phyloP scores from a whole-genome alignment of 257 asterid genomes.

The Solanum ahanhuiri region DNA sequence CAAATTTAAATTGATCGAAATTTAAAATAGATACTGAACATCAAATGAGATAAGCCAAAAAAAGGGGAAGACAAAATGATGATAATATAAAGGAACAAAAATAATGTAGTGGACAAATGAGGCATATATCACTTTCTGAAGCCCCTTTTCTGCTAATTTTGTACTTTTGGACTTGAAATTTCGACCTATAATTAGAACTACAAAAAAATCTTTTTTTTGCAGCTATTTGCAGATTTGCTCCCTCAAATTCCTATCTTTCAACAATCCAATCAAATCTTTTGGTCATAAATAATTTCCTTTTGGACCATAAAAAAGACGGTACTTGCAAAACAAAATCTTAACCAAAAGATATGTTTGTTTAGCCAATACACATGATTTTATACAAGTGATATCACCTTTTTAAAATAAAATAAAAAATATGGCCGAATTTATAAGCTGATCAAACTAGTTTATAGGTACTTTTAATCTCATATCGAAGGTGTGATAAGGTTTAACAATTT shows the following conservation, averaged over 20 bases:
- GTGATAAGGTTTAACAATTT: too few species aligned
- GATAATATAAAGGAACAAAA: background rate
- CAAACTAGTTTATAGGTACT: background rate
- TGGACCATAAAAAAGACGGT: background rate
- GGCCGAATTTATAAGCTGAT: too few species aligned
- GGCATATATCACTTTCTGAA: background rate
- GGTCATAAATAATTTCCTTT: background rate
- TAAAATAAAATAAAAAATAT: too few species aligned
- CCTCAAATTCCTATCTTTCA: background rate
- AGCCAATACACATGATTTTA: background rate
- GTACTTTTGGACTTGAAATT: background rate
- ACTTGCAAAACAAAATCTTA: background rate
- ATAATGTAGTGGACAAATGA: background rate
- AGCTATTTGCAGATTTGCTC: background rate
- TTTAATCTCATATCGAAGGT: too few species aligned
- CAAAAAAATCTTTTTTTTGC: background rate
- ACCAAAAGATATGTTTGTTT: background rate
- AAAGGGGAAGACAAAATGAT: background rate
- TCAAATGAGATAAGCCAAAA: background rate
- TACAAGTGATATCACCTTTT: background rate
- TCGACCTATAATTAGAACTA: background rate
- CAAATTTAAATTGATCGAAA: background rate
- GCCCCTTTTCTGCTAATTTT: background rate
- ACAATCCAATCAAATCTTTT: background rate
- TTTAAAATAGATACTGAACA: background rate